Base-by-base conservation (phyloP, 495 filamentous ascomycete genomes). In the Podospora fimiseda region DNA sequence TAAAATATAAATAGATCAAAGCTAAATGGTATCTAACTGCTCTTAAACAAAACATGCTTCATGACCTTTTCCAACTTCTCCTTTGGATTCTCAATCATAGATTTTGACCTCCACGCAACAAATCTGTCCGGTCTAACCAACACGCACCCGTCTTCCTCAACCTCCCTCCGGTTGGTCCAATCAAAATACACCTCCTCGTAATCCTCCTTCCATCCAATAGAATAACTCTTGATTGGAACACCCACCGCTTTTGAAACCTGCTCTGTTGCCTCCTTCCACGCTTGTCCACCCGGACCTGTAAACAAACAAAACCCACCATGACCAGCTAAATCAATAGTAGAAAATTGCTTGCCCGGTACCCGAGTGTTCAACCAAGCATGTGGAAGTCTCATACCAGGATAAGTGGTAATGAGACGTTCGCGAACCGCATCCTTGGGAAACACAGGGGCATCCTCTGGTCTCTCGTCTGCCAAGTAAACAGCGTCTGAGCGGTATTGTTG, bases 121-220 rank as follows among this genome's bases (percentile, higher is more conserved):
- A 72, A 74, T 18, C 65, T 59, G 56, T 76, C 73, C 7, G 73
- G 73, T 8, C 73, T 51, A 7, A 71, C 70, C 21, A 75, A 51
- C 9, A 76, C 51, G 7, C 67, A 72, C n/a, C 73, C 73, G 23
- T 55, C 58, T n/a, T 73, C 65, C 13, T 64, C 61, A 0, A 74
- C 65, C 19, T 70, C 69, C 3, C 68, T 55, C 30, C 56, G 55
- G 47, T 50, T 51, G 9, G 63, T 59, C 66, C 69, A 76, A 42
- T 66, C 60, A 49, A 65, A 60, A 43, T 71, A 71, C 7, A 65
- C 50, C 44, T 70, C 70, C 38, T 69, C 62, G 21, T 71, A 68
- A n/a, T 75, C 69, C 30, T 72, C 60, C 36, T 58, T 61, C 56
- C 60, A 68, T 1, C 73, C 73, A 21, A 72, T 65, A 22, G 61